Evolutionary conservation across 1,284 basidiomycete genomes (phyloP).

Genomic region (Cutaneotrichosporon sp.): DNA sequence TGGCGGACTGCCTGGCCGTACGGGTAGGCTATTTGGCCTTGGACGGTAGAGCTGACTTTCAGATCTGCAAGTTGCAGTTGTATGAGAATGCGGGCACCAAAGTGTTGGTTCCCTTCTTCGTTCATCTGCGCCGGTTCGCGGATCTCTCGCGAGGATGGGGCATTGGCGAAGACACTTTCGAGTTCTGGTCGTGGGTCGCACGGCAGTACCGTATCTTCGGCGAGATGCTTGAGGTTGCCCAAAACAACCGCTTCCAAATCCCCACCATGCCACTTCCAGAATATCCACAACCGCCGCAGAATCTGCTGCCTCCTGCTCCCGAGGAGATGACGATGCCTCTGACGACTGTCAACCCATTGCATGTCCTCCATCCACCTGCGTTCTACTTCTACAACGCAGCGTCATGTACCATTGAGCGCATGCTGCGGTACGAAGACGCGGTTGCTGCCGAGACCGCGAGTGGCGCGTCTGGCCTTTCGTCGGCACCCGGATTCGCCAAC

Average conservation of each 20-base stretch:
- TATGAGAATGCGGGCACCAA: constrained; percentile 78
- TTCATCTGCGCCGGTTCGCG: constrained; percentile 76
- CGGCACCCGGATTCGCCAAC: constrained; percentile 59
- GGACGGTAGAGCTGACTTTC: constrained; percentile 9
- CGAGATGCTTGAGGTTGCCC: constrained; percentile 78
- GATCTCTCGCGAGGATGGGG: constrained; percentile 90
- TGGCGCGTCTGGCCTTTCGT: constrained; percentile 31
- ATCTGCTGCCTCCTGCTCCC: constrained; percentile 26
- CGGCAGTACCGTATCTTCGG: constrained; percentile 87
- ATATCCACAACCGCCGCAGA: constrained; percentile 16
- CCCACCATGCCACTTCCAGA: constrained; percentile 8
- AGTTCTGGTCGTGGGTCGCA: constrained; percentile 95
- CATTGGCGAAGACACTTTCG: constrained; percentile 93
- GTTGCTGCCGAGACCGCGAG: constrained; percentile 54
- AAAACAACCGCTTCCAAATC: constrained; percentile 54
- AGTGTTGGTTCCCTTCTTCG: constrained; percentile 71
- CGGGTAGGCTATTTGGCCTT: constrained; percentile 56
- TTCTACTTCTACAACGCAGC: constrained; percentile 88
- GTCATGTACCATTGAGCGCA: constrained; percentile 68
- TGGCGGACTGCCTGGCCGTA: constrained; percentile 83
- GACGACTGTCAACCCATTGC: constrained; percentile 43
- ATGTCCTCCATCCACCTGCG: constrained; percentile 76
- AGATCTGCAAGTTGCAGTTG: constrained; percentile 82
- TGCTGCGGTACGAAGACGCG: constrained; percentile 61
- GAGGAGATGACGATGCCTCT: constrained; percentile 38